phyloP scores from a whole-genome alignment of 2,329 filamentous ascomycete genomes.

The Cryphonectria japonica region DNA sequence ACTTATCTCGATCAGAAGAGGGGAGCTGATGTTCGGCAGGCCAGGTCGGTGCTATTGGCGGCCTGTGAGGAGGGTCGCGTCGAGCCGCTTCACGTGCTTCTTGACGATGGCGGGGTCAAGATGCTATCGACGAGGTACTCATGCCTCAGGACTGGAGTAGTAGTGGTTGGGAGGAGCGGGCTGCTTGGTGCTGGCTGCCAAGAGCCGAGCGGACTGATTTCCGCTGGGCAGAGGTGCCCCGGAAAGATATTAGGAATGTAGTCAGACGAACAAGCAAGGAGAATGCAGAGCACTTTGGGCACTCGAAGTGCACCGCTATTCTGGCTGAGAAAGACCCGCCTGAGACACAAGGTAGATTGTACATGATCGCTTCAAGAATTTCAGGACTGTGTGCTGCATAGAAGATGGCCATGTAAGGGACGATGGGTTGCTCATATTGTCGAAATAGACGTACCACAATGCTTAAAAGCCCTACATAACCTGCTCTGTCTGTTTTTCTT shows the following conservation, averaged over 20 bases:
- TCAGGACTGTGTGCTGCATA: neutral
- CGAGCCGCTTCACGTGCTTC: neutral
- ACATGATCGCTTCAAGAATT: neutral
- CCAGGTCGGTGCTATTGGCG: neutral
- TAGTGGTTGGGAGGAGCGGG: neutral
- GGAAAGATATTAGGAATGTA: neutral
- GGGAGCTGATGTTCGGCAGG: neutral
- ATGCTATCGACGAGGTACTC: neutral
- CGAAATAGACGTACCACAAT: neutral
- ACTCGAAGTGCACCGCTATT: neutral
- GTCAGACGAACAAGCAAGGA: neutral
- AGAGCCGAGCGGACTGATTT: neutral
- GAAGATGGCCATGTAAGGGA: neutral
- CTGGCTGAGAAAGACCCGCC: neutral
- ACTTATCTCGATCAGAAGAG: neutral
- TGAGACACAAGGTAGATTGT: neutral
- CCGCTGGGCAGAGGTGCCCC: neutral
- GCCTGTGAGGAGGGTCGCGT: neutral
- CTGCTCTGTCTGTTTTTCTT: too few relatives aligned
- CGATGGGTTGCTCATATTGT: neutral
- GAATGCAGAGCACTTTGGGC: neutral
- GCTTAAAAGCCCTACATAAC: neutral
- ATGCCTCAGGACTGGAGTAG: neutral
- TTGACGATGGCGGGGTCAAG: neutral
- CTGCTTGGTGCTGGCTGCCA: neutral